These are phyloP conservation scores for Auxenochlorella pyrenoidosa DNA, from an alignment of 139 green algal genomes.

Conservation along the genomic window DNA sequence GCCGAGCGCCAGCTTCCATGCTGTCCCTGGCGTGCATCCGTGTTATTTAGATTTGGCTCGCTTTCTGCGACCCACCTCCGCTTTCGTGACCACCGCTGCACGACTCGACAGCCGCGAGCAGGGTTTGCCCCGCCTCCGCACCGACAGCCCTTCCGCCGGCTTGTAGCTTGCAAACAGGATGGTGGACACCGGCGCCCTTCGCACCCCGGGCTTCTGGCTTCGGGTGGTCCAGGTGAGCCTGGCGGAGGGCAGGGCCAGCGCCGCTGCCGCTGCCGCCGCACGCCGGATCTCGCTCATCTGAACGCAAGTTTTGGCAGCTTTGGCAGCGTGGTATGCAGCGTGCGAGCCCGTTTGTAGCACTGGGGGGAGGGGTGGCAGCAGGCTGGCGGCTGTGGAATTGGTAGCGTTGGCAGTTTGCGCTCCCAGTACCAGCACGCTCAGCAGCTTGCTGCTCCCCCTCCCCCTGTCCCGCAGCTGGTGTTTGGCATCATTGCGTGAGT, in stretches of 20 bases:
- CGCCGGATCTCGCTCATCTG: not conserved
- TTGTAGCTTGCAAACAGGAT: not conserved
- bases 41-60: too few species aligned
- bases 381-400: not conserved
- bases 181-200: not conserved
- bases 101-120: too few species aligned
- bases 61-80: too few species aligned
- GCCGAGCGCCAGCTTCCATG: too few species aligned
- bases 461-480: not conserved
- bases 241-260: not conserved
- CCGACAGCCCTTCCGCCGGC: not conserved
- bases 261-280: not conserved
- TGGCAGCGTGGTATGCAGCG: not conserved
- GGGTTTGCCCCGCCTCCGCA: not conserved
- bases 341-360: too few species aligned
- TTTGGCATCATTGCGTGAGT: slow-evolving; percentile 30
- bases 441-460: not conserved
- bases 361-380: too few species aligned
- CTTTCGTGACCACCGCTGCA: too few species aligned
- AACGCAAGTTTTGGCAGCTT: not conserved
- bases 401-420: not conserved
- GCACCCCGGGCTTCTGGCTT: not conserved
- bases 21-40: too few species aligned
- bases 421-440: not conserved
- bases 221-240: not conserved